Percentiles rank a stretch among this genome's conserved stretches.
Conservation (phyloP, 1,284 basidiomycete species). For the Laetiporus sulphureus region DNA sequence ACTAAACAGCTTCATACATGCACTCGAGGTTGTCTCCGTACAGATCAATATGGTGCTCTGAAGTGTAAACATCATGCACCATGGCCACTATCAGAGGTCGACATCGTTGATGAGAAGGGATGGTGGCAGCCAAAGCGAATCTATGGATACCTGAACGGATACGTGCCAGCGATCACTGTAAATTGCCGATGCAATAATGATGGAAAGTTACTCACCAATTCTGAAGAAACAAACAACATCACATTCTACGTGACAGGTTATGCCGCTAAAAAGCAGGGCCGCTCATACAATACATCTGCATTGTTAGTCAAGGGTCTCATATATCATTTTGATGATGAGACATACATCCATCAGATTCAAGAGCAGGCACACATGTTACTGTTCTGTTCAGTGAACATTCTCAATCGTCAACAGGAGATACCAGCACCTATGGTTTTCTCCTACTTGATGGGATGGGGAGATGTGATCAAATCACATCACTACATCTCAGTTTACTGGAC, state of each 20-base stretch:
- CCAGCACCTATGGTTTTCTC: slow-evolving; percentile 27
- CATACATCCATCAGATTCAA: slow-evolving; percentile 1
- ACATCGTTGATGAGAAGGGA: slow-evolving; percentile 16
- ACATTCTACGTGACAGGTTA: slow-evolving; percentile 25
- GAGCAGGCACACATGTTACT: slow-evolving; percentile 20
- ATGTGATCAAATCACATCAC: slow-evolving; percentile 13
- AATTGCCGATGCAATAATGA: slow-evolving; percentile 26
- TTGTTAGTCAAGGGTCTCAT: slow-evolving; percentile 21
- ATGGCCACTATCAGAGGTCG: slow-evolving; percentile 15
- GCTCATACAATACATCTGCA: slow-evolving; percentile 21
- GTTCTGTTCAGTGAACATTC: slow-evolving; percentile 18
- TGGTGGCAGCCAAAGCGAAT: slow-evolving; percentile 16
- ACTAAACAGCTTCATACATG: slow-evolving; percentile 27
- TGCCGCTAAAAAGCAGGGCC: slow-evolving; percentile 13
- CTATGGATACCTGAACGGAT: slow-evolving; percentile 22
- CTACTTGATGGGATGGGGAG: slow-evolving; percentile 31
- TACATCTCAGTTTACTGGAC: slow-evolving; percentile 23
- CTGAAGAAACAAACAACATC: slow-evolving; percentile 17
- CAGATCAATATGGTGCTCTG: slow-evolving; percentile 12
- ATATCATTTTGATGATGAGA: slow-evolving; percentile 16
- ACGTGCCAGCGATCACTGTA: slow-evolving; percentile 19
- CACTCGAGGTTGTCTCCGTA: slow-evolving; percentile 17
- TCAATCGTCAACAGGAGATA: slow-evolving; percentile 31
- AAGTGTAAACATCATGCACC: slow-evolving; percentile 30
- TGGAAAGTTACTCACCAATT: slow-evolving; percentile 27